These are phyloP conservation scores for Euphorbia pulcherrima DNA, from an alignment of 345 rosid species.

Conservation along the genomic window DNA sequence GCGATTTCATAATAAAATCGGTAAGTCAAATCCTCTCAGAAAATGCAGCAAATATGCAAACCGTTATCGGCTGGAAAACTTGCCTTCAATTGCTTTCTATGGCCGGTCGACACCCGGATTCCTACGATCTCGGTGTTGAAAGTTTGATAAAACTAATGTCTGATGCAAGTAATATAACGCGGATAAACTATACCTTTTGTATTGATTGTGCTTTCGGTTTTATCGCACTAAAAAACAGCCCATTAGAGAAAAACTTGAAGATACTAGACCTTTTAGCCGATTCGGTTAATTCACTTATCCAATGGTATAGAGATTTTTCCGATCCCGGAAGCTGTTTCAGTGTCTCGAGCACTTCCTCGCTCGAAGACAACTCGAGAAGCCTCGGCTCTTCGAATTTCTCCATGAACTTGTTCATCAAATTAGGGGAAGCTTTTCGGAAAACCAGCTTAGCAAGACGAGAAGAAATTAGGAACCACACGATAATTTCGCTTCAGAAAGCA, in stretches of 20 bases:
- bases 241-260: conserved; percentile 64
- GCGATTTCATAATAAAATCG: conserved; percentile 50
- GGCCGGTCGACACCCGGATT: conserved; percentile 64
- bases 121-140: conserved; percentile 71
- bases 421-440: conserved; percentile 76
- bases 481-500: conserved; percentile 46
- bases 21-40: conserved; percentile 58
- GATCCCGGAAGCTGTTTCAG: conserved; percentile 45
- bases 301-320: conserved; percentile 49
- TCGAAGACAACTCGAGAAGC: conserved; percentile 47
- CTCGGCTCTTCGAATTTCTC: conserved; percentile 29
- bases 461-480: conserved; percentile 75
- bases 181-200: conserved; percentile 55
- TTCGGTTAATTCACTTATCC: conserved; percentile 44
- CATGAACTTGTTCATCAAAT: conserved; percentile 54
- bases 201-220: conserved; percentile 81
- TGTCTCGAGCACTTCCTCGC: conserved; percentile 48
- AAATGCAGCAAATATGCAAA: conserved; percentile 55
- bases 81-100: conserved; percentile 61
- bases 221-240: conserved; percentile 62
- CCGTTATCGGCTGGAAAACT: conserved; percentile 78
- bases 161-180: conserved; percentile 40
- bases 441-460: conserved; percentile 75
- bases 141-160: conserved; percentile 61
- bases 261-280: conserved; percentile 69